Evolutionary conservation across 2,329 filamentous ascomycete genomes (phyloP), one percentile per base, ranked within the genome.

Genomic region (Colletotrichum phormii): DNA sequence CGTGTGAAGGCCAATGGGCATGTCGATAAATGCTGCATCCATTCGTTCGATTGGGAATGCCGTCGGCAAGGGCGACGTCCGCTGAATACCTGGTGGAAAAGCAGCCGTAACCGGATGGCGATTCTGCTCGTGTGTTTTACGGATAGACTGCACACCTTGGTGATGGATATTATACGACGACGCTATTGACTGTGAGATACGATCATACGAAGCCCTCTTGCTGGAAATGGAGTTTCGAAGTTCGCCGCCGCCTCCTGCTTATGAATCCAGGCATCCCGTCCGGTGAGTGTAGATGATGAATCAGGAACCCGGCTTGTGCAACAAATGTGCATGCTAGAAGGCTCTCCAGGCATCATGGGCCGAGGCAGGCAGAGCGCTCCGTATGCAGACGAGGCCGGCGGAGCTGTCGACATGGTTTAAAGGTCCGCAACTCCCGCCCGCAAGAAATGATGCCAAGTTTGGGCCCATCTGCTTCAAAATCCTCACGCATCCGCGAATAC

Each of bases 341-440:
- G 31, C 42, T 24, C 59, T n/a, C 35, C 13, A 60, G 58, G 35
- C 29, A 58, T 58, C 29, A 33, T n/a, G 26, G 24, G 15, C 54
- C 18, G n/a, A 15, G n/a, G 33, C 12, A 55, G 29, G 60, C 42
- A 33, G 26, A 51, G 26, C 26, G 26, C 26, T 26, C 26, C 26
- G 31, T 11, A n/a, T 29, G 22, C 18, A n/a, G 57, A 22, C 3
- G 11, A 35, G 11, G 33, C 31, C 57, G 11, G 59, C 59, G 37
- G 29, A 31, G 29, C 24, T 31, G 31, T 57, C 35, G 61, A 61
- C 26, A 6, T 55, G 31, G 55, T 31, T 65, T 64, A 61, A 61
- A 61, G 66, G 22, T 24, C 33, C 55, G 49, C 55, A 29, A 42
- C 49, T 61, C 66, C 59, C 35, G 35, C 64, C 49, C 29, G 31